phyloP scores from a whole-genome alignment of 2,329 filamentous ascomycete genomes.

The Stachybotrys chlorohalonatus region DNA sequence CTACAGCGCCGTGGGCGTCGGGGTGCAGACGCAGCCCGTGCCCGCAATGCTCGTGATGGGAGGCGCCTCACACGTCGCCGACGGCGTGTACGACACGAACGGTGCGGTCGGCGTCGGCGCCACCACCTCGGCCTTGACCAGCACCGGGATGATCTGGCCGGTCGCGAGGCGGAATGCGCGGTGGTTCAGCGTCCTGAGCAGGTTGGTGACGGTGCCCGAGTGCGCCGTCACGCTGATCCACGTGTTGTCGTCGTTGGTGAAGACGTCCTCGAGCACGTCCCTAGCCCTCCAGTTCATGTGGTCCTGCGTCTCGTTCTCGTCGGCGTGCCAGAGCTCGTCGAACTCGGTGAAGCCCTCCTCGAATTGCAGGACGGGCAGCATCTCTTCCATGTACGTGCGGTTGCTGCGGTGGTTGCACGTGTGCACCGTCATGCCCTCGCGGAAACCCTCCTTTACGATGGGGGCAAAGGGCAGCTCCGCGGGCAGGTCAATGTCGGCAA shows the following conservation, averaged over 20 bases:
- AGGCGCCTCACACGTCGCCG: background rate
- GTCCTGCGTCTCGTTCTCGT: conserved; percentile 29
- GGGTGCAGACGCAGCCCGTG: background rate
- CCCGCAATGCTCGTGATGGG: conserved; percentile 1
- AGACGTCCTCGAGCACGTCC: conserved; percentile 46
- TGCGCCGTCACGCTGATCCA: conserved; percentile 54
- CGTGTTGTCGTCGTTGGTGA: conserved; percentile 38
- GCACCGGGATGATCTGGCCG: conserved; percentile 57
- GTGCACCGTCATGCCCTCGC: conserved; percentile 59
- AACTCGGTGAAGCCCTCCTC: conserved; percentile 53
- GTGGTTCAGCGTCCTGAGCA: conserved; percentile 50
- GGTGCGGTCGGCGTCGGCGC: conserved; percentile 17
- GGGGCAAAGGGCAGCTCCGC: conserved; percentile 42
- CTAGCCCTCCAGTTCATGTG: conserved; percentile 42
- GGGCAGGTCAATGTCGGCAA: conserved; percentile 43
- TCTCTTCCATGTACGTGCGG: conserved; percentile 40
- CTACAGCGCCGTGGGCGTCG: background rate
- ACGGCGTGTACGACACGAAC: conserved; percentile 2
- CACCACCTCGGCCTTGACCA: conserved; percentile 49
- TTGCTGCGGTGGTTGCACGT: conserved; percentile 57
- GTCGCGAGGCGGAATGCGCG: conserved; percentile 54
- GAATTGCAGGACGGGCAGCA: conserved; percentile 45
- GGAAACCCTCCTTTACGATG: conserved; percentile 53
- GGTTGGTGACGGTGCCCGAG: conserved; percentile 44
- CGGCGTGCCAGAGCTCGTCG: conserved; percentile 34